phyloP scores from a whole-genome alignment of 257 asterid species.

The Solanum piurae region DNA sequence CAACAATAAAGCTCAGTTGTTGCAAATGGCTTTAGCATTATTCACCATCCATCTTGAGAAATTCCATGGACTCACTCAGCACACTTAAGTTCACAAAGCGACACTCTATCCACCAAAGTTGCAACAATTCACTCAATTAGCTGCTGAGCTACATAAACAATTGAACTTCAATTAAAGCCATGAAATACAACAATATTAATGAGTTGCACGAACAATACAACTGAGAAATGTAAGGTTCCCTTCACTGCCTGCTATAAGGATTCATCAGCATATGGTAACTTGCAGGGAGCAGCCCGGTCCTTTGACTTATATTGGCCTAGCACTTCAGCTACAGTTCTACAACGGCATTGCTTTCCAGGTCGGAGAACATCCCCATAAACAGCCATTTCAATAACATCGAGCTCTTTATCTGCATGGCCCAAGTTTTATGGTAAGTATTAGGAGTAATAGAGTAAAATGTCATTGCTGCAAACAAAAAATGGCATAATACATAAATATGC shows the following conservation, averaged over 20 bases:
- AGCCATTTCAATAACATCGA: conserved; percentile 80
- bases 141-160: neutral
- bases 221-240: neutral
- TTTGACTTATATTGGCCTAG: conserved; percentile 69
- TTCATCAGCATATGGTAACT: conserved; percentile 33
- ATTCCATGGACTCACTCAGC: neutral
- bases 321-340: conserved; percentile 84
- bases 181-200: neutral
- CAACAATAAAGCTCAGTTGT: neutral
- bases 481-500: too few species aligned
- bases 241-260: conserved; percentile 4
- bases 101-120: neutral
- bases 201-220: neutral
- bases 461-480: neutral
- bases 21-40: neutral
- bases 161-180: neutral
- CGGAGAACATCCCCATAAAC: conserved; percentile 89
- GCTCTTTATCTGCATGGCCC: conserved; percentile 61
- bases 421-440: neutral
- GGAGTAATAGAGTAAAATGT: neutral
- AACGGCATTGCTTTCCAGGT: conserved; percentile 87
- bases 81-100: neutral
- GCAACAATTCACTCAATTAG: neutral
- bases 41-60: neutral
- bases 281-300: conserved; percentile 55